These are phyloP conservation scores for Diutina siamensis DNA, from an alignment of 1,139 yeast species.

Conservation along the genomic window DNA sequence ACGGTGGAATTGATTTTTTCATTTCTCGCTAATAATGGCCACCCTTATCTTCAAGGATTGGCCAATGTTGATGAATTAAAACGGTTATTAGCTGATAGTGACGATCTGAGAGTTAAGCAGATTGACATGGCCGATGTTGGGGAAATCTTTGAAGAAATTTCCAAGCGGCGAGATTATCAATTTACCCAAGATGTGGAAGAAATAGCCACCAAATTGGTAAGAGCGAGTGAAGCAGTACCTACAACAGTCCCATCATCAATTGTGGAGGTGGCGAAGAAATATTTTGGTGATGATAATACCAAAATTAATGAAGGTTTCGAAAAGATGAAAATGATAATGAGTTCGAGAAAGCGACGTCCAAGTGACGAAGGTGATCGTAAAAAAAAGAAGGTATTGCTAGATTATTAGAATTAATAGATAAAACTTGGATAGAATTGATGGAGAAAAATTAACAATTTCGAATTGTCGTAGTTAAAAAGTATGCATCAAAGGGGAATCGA, in stretches of 20 bases:
- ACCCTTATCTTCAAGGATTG: not conserved
- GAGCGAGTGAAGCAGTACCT: not conserved
- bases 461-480: too few relatives aligned
- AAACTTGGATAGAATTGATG: too few relatives aligned
- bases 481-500: slow-evolving; percentile 6
- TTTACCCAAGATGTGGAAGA: not conserved
- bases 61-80: not conserved
- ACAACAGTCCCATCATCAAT: not conserved
- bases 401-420: too few relatives aligned
- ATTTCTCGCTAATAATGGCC: not conserved
- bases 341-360: too few relatives aligned
- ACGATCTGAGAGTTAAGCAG: not conserved
- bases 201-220: not conserved
- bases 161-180: not conserved
- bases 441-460: too few relatives aligned
- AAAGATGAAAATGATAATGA: too few relatives aligned
- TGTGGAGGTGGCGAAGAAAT: not conserved
- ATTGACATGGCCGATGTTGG: not conserved
- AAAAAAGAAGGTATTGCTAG: too few relatives aligned
- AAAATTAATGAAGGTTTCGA: too few relatives aligned
- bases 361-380: too few relatives aligned
- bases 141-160: not conserved
- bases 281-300: not conserved
- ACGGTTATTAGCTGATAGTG: not conserved
- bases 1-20: not conserved